A percentile compares a stretch with the other conserved stretches of the same genome.
These are phyloP conservation scores for Polymyxa betae DNA, from an alignment of 208 protist species.

Conservation along the genomic window DNA sequence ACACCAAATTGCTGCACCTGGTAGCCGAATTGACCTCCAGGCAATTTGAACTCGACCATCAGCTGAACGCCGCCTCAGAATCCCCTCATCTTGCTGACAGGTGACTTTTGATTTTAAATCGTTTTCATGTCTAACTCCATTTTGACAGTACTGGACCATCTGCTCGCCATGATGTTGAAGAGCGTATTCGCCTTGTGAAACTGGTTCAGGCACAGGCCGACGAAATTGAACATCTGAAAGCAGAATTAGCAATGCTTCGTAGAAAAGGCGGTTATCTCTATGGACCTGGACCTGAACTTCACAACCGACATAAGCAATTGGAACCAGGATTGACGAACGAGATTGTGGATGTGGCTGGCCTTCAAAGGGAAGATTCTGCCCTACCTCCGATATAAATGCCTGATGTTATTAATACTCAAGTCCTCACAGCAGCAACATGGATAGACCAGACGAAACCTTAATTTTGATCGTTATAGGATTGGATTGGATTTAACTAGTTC, in stretches of 20 bases:
- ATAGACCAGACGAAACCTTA: too few species aligned
- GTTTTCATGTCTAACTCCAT: background rate
- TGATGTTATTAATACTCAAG: too few species aligned
- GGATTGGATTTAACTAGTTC: too few species aligned
- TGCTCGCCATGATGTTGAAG: background rate
- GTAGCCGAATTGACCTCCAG: background rate
- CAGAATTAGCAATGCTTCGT: conserved; percentile 86
- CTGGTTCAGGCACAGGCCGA: conserved; percentile 82
- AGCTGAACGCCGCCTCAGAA: conserved; percentile 44
- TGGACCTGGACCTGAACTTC: background rate
- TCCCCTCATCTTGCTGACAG: background rate
- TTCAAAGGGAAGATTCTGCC: too few species aligned
- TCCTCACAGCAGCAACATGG: too few species aligned
- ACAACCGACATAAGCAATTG: background rate
- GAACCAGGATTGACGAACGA: too few species aligned
- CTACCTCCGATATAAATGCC: too few species aligned
- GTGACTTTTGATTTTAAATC: background rate
- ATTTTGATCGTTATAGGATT: too few species aligned
- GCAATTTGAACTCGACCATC: conserved; percentile 15
- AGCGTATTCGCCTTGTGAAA: conserved; percentile 68
- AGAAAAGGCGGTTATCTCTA: conserved; percentile 83
- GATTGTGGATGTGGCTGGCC: too few species aligned
- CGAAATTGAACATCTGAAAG: conserved; percentile 87
- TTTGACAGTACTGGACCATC: background rate
- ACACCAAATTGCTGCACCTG: conserved; percentile 42